These are phyloP conservation scores for Aspergillus eucalypticola DNA, from an alignment of 2,329 filamentous ascomycete genomes.

Conservation along the genomic window DNA sequence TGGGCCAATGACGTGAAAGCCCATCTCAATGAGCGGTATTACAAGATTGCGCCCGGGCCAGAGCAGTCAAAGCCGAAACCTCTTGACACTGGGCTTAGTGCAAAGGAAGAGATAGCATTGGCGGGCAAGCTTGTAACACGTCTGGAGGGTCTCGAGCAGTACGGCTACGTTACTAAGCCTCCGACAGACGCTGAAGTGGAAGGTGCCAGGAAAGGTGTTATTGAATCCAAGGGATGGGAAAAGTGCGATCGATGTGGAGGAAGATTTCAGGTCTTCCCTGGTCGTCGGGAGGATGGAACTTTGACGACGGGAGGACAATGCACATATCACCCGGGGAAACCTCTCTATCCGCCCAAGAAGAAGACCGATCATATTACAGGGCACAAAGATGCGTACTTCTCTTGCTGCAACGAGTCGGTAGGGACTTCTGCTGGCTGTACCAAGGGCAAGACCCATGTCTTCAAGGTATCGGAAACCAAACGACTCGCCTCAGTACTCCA, in stretches of 20 bases:
- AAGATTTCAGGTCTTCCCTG: conserved; percentile 90
- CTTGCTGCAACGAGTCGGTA: conserved; percentile 75
- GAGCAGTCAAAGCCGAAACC: conserved; percentile 48
- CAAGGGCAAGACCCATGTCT: conserved; percentile 73
- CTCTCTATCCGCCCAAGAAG: conserved; percentile 59
- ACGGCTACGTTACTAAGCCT: conserved; percentile 72
- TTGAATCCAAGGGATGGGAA: conserved; percentile 75
- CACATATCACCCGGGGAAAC: conserved; percentile 75
- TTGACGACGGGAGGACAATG: conserved; percentile 77
- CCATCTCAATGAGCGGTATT: conserved; percentile 41
- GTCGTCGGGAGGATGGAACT: conserved; percentile 73
- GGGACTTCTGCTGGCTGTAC: conserved; percentile 76
- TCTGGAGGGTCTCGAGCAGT: conserved; percentile 61
- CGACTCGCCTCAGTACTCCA: conserved; percentile 76
- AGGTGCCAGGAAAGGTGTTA: conserved; percentile 64
- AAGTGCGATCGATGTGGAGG: conserved; percentile 82
- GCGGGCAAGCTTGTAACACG: conserved; percentile 65
- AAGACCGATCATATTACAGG: conserved; percentile 58
- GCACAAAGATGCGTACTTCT: conserved; percentile 63
- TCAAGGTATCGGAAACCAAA: conserved; percentile 75
- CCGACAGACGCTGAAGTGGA: conserved; percentile 68
- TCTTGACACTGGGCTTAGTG: conserved; percentile 69
- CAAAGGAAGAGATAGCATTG: conserved; percentile 67
- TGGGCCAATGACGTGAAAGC: conserved; percentile 68
- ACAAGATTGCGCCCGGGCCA: conserved; percentile 30